Evolutionary conservation across 2,329 filamentous ascomycete genomes (phyloP).

Genomic region (Aspergillus alliaceus): DNA sequence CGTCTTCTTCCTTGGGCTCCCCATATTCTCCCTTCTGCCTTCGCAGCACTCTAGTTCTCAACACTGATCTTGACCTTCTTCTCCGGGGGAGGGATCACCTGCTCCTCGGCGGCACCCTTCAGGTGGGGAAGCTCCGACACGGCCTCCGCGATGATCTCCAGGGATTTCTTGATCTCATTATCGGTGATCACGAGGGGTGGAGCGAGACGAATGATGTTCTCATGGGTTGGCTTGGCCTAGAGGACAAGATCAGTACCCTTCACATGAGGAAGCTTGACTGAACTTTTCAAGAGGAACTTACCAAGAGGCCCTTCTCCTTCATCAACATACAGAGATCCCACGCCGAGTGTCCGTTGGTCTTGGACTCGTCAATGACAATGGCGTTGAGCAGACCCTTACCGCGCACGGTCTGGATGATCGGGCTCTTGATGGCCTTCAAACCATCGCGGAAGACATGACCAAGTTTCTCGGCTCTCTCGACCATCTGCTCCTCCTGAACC

Average conservation of each 20-base stretch:
- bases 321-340: constrained; percentile 97
- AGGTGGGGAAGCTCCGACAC: constrained; percentile 75
- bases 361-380: constrained; percentile 88
- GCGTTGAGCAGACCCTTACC: constrained; percentile 95
- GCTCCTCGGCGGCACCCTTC: constrained; percentile 56
- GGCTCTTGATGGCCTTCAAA: constrained; percentile 71
- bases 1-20: not conserved
- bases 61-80: constrained; percentile 62
- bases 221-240: constrained; percentile 95
- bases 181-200: constrained; percentile 94
- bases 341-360: constrained; percentile 80
- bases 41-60: constrained; percentile 49
- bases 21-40: not conserved
- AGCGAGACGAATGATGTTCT: constrained; percentile 98
- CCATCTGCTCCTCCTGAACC: constrained; percentile 86
- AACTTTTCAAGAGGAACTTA: constrained; percentile 55
- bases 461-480: constrained; percentile 75
- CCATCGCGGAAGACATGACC: constrained; percentile 82
- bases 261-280: not conserved
- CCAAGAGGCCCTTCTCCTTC: constrained; percentile 91
- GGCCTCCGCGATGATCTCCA: constrained; percentile 78
- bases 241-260: not conserved
- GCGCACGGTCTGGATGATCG: constrained; percentile 77
- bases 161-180: constrained; percentile 73
- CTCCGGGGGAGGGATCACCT: constrained; percentile 59